Percentiles rank a stretch among this genome's conserved stretches.
Conservation (phyloP, 2,329 filamentous ascomycete genomes). For the Huntiella bhutanensis region DNA sequence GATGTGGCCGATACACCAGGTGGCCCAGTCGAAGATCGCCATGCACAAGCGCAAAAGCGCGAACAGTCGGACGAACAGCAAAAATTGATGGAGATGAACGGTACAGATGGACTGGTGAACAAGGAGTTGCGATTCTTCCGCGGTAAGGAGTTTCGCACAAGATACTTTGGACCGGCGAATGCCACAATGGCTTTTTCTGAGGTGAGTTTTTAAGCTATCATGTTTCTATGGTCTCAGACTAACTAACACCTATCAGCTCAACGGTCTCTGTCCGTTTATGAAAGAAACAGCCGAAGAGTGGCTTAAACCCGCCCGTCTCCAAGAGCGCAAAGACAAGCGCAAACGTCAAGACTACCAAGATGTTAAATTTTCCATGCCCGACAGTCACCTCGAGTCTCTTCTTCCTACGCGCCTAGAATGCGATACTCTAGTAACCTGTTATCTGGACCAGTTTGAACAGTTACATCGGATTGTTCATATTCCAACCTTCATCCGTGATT, state of each 20-base stretch:
- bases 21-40: constrained; percentile 11
- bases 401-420: constrained; percentile 29
- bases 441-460: constrained; percentile 36
- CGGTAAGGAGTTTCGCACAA: constrained; percentile 39
- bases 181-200: constrained; percentile 41
- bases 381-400: constrained; percentile 30
- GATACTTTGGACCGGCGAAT: constrained; percentile 42
- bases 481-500: constrained; percentile 37
- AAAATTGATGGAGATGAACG: constrained; percentile 23
- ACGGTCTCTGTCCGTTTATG: constrained; percentile 41
- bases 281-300: constrained; percentile 42
- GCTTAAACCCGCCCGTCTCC: constrained; percentile 37
- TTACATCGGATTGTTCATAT: constrained; percentile 40
- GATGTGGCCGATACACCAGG: constrained; percentile 18
- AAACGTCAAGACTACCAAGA: constrained; percentile 34
- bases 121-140: constrained; percentile 38
- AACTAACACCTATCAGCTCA: constrained; percentile 18
- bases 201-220: constrained; percentile 15
- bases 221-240: background rate
- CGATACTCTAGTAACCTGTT: constrained; percentile 29
- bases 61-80: constrained; percentile 15
- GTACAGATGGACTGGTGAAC: constrained; percentile 19
- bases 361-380: constrained; percentile 26
- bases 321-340: constrained; percentile 35
- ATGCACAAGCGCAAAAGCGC: constrained; percentile 10